Percentiles rank a stretch among this genome's conserved stretches.
Conservation (phyloP, 345 rosid species). For the Brassica carinata region DNA sequence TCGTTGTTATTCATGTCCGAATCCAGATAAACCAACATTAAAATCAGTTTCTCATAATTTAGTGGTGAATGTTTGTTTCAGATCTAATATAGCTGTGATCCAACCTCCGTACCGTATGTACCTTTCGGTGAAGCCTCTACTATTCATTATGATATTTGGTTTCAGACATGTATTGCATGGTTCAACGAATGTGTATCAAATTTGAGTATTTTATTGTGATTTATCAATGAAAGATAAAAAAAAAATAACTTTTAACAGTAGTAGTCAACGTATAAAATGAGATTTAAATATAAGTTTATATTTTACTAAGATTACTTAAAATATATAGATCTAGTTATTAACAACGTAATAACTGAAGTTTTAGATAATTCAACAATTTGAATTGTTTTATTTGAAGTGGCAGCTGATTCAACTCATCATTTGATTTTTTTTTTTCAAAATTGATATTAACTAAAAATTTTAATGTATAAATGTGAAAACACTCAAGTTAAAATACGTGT, state of each 20-base stretch:
- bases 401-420: not conserved
- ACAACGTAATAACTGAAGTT: not conserved
- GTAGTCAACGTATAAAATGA: not conserved
- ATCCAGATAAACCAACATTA: not conserved
- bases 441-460: not conserved
- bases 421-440: not conserved
- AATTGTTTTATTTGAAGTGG: not conserved
- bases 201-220: not conserved
- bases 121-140: not conserved
- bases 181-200: not conserved
- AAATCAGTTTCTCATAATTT: not conserved
- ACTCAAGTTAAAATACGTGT: not conserved
- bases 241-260: not conserved
- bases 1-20: not conserved
- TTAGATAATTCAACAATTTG: not conserved
- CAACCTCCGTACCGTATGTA: not conserved
- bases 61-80: not conserved
- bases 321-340: not conserved
- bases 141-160: not conserved
- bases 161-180: not conserved
- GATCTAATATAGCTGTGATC: not conserved
- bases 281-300: not conserved
- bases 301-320: not conserved
- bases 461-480: not conserved
- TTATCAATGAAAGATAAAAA: not conserved